Evolutionary conservation across 345 rosid genomes (phyloP), one percentile per base, ranked within the genome.

Genomic region (Xanthoceras sorbifolium): DNA sequence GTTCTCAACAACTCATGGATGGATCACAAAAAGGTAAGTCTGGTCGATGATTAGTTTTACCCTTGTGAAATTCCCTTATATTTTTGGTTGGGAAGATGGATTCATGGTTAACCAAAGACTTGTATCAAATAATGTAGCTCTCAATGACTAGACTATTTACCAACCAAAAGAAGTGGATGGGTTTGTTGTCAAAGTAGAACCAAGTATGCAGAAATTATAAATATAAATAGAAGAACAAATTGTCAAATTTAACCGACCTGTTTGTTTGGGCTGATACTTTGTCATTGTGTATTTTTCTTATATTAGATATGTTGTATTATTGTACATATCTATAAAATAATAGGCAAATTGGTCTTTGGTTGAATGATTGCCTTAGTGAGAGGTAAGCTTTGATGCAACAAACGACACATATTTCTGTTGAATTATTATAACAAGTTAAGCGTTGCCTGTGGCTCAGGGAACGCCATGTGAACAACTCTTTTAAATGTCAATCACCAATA

Each of bases 101-200:
- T 62, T 62, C 46, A 22, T 15, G 46, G 50, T 23, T 46, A 69
- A 8, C 23, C 34, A 42, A 60, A 61, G 29, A 31, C 31, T 38
- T 42, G 74, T 60, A 50, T 42, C 9, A 76, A 55, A 76, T 76
- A 76, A 67, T 67, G 67, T 44, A 38, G 76, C 76, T 62, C 65
- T 42, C 18, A 73, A 26, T 61, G 42, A n/a, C 29, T 17, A n/a
- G 50, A 74, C 71, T 66, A 34, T 75, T 22, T 64, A 46, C 63
- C 31, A 28, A 50, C 20, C 9, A 29, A 64, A 64, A 64, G 17
- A 17, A 64, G 22, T 32, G 22, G 38, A 69, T 48, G 23, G 38
- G 23, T n/a, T n/a, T n/a, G n/a, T 57, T 62, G 69, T 62, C 59
- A 10, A 73, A 15, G 23, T 73, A 25, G 68, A 61, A 40, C 23